phyloP scores from a whole-genome alignment of 331 rosid species.

The Quercus lobata region DNA sequence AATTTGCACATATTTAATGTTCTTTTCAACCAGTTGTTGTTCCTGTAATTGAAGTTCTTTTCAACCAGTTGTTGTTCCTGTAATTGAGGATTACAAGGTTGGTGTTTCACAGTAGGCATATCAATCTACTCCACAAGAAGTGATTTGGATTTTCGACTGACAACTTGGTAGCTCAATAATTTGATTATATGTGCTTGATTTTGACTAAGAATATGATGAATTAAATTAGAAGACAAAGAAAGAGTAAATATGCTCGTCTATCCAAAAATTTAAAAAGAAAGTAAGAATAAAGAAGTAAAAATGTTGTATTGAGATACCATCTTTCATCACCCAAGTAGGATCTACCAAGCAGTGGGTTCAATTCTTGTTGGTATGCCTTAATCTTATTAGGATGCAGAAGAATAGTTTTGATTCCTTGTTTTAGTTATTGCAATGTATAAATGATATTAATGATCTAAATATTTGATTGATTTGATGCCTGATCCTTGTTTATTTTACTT shows the following conservation, averaged over 20 bases:
- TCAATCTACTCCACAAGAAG: slow-evolving; percentile 1
- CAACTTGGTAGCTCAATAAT: background rate
- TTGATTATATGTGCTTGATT: background rate
- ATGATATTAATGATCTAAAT: background rate
- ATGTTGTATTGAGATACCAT: background rate
- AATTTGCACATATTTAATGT: slow-evolving; percentile 29
- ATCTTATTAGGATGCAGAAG: background rate
- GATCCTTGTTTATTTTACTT: background rate
- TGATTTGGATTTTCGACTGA: background rate
- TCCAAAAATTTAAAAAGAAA: background rate
- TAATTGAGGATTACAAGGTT: slow-evolving; percentile 18
- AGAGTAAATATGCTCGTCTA: background rate
- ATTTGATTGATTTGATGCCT: background rate
- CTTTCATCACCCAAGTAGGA: background rate
- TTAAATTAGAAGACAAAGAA: background rate
- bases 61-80: slow-evolving; percentile 30
- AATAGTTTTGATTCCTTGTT: background rate
- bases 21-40: slow-evolving; percentile 37
- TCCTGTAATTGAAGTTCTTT: slow-evolving; percentile 30
- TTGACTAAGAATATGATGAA: background rate
- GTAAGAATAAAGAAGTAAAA: background rate
- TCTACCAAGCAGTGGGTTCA: background rate
- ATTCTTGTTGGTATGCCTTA: background rate
- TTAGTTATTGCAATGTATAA: background rate
- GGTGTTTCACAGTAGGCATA: background rate